Conservation (phyloP, 1,284 basidiomycete species). For the Uromyces viciae-fabae region DNA sequence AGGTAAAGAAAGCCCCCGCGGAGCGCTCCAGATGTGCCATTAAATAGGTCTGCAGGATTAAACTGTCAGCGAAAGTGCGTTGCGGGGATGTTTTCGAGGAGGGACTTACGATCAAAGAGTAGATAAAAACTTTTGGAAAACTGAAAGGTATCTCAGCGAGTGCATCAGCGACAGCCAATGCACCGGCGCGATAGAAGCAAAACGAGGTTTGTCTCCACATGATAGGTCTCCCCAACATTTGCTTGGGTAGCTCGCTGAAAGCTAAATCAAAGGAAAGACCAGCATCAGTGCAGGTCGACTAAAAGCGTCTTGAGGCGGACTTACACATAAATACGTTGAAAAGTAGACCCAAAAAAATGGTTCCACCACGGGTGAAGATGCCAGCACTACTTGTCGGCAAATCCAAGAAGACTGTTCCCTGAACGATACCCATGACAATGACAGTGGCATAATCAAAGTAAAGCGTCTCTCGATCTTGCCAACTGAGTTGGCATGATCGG, state of each 20-base stretch:
- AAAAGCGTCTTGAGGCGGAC: not conserved
- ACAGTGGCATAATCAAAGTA: conserved; percentile 50
- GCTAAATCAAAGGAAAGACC: conserved; percentile 60
- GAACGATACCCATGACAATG: conserved; percentile 65
- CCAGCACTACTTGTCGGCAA: conserved; percentile 70
- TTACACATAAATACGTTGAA: conserved; percentile 49
- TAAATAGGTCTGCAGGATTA: conserved; percentile 51
- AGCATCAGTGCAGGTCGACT: not conserved
- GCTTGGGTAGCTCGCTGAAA: conserved; percentile 58
- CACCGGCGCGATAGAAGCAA: conserved; percentile 74
- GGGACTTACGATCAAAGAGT: conserved; percentile 42
- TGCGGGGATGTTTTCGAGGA: too few species aligned
- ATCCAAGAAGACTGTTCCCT: conserved; percentile 63
- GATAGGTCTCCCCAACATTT: conserved; percentile 64
- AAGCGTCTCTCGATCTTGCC: conserved; percentile 49
- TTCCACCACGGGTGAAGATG: conserved; percentile 79
- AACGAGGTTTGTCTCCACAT: conserved; percentile 65
- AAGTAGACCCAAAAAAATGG: conserved; percentile 63
- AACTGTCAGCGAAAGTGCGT: too few species aligned
- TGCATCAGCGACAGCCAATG: conserved; percentile 64
- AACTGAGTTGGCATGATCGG: conserved; percentile 51
- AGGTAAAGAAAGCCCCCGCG: conserved; percentile 59
- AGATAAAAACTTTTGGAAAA: conserved; percentile 47
- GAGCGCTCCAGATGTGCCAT: conserved; percentile 57
- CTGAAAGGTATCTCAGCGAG: conserved; percentile 59